Evolutionary conservation across 331 rosid genomes (phyloP), one percentile per base, ranked within the genome.

Genomic region (Acacia concinna): DNA sequence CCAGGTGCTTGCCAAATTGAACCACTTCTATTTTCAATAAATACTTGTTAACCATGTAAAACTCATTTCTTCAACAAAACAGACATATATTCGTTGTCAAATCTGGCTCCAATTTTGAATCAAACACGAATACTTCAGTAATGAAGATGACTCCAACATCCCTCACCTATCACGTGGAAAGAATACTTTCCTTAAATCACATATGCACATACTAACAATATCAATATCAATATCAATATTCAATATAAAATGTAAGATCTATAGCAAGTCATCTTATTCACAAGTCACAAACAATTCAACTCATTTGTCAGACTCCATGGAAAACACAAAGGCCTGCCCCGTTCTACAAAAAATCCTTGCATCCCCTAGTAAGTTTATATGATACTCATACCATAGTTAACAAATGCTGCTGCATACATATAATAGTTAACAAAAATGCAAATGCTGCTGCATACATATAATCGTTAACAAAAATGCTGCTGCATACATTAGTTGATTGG

Each of bases 121-220:
- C 23, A 63, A 63, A 63, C 68, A 31, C 2, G 41, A 34, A 30
- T 54, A 4, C 13, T 15, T 63, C 25, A 8, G 41, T 12, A 18
- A 25, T 15, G 41, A 27, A 63, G 68, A 63, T 1, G 11, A 63
- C 23, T 63, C 41, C 21, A 30, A 54, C 9, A 51, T 38, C 32
- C 21, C 46, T 20, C 25, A 18, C 60, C 69, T 60, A 67, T 12
- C 75, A 65, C 28, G 31, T 5, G 32, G 27, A 54, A 67, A 56
- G 18, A 51, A 81, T 68, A 68, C 74, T 49, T 62, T 44, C 51
- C 64, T 51, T 14, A 14, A 31, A 81, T 68, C 28, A 75, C 13
- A 31, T 27, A 49, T 47, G 13, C 73, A 37, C 31, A 30, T 20
- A 43, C 32, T 41, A 72, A 73, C 31, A 56, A 10, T 54, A 56